Base-by-base conservation (phyloP, 148 eudicot genomes). In the Rhododendron williamsianum region DNA sequence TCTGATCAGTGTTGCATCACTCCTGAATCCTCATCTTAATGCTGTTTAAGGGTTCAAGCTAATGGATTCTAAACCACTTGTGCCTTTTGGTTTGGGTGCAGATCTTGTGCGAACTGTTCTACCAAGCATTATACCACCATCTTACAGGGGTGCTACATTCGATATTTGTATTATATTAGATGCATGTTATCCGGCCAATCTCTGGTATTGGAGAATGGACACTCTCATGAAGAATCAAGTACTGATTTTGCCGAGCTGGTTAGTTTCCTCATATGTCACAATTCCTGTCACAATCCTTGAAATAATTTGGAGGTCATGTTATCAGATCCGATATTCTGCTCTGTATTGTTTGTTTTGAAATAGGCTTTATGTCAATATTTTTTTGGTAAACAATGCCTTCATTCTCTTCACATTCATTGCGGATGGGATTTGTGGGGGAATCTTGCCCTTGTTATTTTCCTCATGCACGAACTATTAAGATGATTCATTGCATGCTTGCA, bases 71-170 rank as follows among this genome's bases (percentile, higher is more conserved):
- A 30, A 30, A 30, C 30, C 30, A 30, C 30, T 30, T 30, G 30
- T 30, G 30, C 30, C 30, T 30, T 30, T 30, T 30, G 30, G 21
- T 86, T 69, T 69, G 74, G 74, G 74, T 69, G 87, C 98, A 95
- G 99, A 95, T 92, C 83, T 92, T 69, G 94, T 97, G 91, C 91
- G 94, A 72, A 92, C 93, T 35, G 87, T 92, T 72, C 90, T 97
- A 82, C 99, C 99, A 38, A 90, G 87, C 87, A 80, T 85, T 88
- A 89, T 97, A 85, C 99, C 99, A 77, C 99, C 98, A 86, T 95
- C 99, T 48, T 95, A 91, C 86, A 89, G 90, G 91, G 98, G 99
- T 82, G 91, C 98, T 43, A 92, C 98, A 58, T 97, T 86, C 95
- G 98, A 65, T 97, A 97, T 89, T 73, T 94, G 35, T 97, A 97